phyloP scores from a whole-genome alignment of 2,329 filamentous ascomycete genomes.

The Lachnellula cervina region DNA sequence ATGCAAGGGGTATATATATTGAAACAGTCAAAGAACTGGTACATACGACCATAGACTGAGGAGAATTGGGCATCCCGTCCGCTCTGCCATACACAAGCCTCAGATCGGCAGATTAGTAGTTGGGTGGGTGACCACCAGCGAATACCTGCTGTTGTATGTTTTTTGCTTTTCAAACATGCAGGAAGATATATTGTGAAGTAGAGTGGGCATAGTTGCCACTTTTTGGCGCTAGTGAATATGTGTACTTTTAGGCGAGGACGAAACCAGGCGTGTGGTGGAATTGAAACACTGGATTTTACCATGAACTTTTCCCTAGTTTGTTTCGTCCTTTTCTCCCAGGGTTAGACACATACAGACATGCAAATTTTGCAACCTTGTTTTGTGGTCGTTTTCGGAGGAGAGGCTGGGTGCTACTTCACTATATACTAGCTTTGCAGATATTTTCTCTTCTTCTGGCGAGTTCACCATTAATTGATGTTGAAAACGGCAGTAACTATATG shows the following conservation, averaged over 20 bases:
- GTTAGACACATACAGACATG: no score
- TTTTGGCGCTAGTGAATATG: background rate
- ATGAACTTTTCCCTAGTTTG: no score
- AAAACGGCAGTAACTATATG: no score
- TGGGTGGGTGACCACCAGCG: no score
- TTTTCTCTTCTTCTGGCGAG: no score
- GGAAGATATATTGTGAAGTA: background rate
- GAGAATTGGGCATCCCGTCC: conserved; percentile 28
- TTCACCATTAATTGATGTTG: no score
- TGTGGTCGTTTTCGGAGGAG: no score
- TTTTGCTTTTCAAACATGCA: conserved; percentile 8
- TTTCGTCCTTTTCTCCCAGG: no score
- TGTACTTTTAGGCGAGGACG: background rate
- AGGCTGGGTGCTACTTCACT: no score
- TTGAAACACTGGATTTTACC: background rate
- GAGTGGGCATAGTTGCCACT: background rate
- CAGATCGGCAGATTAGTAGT: background rate
- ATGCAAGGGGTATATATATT: background rate
- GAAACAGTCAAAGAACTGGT: background rate
- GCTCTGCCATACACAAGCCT: conserved; percentile 28
- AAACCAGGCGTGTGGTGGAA: background rate
- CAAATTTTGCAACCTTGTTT: no score
- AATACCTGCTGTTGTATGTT: conserved; percentile 24
- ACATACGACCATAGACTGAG: conserved; percentile 28
- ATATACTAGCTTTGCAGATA: no score